Base-by-base conservation (phyloP, 352 stramenopile species). In the Globisporangium alternatum region DNA sequence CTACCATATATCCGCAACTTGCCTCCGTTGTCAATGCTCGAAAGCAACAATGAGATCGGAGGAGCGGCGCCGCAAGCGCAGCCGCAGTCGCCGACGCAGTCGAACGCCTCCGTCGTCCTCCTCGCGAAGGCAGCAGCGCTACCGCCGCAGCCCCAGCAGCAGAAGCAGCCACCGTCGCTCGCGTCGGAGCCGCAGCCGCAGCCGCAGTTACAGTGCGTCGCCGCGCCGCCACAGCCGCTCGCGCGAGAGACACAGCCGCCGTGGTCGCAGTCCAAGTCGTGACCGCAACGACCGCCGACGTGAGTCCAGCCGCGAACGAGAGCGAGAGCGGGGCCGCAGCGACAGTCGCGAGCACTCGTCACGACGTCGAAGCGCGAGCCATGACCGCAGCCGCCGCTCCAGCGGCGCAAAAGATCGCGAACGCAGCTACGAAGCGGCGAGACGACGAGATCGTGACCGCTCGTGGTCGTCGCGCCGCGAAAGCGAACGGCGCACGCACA, bases 251-350 rank as follows among this genome's bases (percentile, higher is more conserved):
- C 17, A 48, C 19, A 39, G 49, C 12, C 61, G 41, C 12, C 55
- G 22, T 39, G 62, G 47, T 31, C 54, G 55, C 49, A 72, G 57
- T n/a, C 39, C 31, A 13, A 65, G 61, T 12, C 37, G 61, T 12
- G 47, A 64, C 19, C 60, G 47, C 28, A 13, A 51, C 5, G n/a
- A 35, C 17, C 35, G 52, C 28, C 49, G 65, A 45, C 54, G 65
- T 30, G 68, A 58, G 21, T 64, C 56, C 15, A 78, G 55, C 58
- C 71, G 60, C 13, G 61, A 73, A 17, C 65, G 60, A 0, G 62
- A 65, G 17, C 51, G 63, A 31, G 61, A 69, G 3, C 56, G 62
- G 3, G 35, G 52, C 2, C 60, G 53, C 3, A 48, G 44, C 15
- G 22, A 63, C 15, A 60, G 48, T 62, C 69, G 58, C 55, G 77